A percentile compares a stretch with the other conserved stretches of the same genome.
These are phyloP conservation scores for Aspergillus pseudoterreus DNA, from an alignment of 2,329 filamentous ascomycete species.

Conservation along the genomic window DNA sequence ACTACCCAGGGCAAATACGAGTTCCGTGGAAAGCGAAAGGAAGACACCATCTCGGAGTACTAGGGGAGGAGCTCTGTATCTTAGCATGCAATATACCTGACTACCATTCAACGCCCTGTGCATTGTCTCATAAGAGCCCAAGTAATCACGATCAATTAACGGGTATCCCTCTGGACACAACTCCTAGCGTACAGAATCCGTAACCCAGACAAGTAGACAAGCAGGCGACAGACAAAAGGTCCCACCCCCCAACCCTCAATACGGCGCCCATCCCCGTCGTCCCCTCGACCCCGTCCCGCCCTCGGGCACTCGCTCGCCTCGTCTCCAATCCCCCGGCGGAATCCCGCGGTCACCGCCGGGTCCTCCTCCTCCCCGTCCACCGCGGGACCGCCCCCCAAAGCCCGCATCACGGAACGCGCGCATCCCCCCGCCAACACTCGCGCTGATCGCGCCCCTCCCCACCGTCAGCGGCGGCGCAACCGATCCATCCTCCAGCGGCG, in stretches of 20 bases:
- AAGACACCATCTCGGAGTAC: constrained; percentile 78
- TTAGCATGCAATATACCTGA: constrained; percentile 19
- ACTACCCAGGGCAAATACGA: constrained; percentile 73
- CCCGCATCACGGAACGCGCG: constrained; percentile 45
- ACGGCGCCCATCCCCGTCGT: constrained; percentile 39
- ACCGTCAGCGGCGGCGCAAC: constrained; percentile 61
- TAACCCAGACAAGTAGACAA: background rate
- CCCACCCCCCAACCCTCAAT: constrained; percentile 17
- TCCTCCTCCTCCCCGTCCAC: constrained; percentile 37
- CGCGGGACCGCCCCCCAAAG: constrained; percentile 35
- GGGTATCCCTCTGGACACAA: constrained; percentile 14
- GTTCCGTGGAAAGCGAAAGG: constrained; percentile 80
- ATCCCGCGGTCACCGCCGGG: constrained; percentile 39
- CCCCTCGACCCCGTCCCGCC: constrained; percentile 28
- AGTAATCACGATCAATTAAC: constrained; percentile 3
- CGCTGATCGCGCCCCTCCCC: constrained; percentile 43
- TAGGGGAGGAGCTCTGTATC: constrained; percentile 36
- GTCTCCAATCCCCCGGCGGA: constrained; percentile 47
- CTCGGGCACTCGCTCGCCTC: constrained; percentile 46
- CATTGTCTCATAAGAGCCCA: background rate
- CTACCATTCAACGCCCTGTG: background rate
- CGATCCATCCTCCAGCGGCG: constrained; percentile 69
- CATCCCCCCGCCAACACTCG: constrained; percentile 37
- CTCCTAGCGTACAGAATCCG: constrained; percentile 4
- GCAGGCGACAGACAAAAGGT: background rate